Base-by-base conservation (phyloP, 2,329 filamentous ascomycete species). In the Passalora sequoiae region DNA sequence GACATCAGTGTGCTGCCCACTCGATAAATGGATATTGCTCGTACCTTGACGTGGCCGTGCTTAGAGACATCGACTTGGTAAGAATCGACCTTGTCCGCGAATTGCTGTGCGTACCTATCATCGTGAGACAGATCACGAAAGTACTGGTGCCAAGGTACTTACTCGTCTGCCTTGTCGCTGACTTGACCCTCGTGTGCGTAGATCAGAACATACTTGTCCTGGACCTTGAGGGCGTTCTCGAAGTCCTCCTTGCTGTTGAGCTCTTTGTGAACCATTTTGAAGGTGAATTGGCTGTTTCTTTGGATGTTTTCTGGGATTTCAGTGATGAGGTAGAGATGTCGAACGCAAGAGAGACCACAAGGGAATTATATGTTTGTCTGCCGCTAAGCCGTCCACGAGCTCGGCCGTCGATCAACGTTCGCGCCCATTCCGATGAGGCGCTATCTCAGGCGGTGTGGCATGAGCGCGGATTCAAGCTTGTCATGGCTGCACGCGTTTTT, bases 181-280 rank as follows among this genome's bases (percentile, higher is more conserved):
- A 58, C 40, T 3, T 48, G 42, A 38, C 53, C 54, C 38, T 59
- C 54, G 55, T 63, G 57, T 30, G 50, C 55, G 51, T 60, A 57
- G 50, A 63, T 57, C 47, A 63, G 53, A 43, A 62, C 60, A 40
- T 59, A 60, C 38, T 60, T 59, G 50, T 49, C 60, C 48, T 56
- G 47, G 35, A 51, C 60, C 16, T 47, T 44, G 43, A 62, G 43
- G 30, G 60, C 58, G 25, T 53, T 42, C 27, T 58, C 51, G 46
- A 62, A 60, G 38, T 61, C 60, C 16, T 50, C 55, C 39, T 59
- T 57, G 52, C 55, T 58, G 49, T 44, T 54, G 45, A 63, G 50
- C 40, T 60, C 56, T 28, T 43, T 51, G 52, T 61, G 55, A 16
- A 41, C 32, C 47, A 50, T 50, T 19, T 40, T 47, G 39, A n/a